These are phyloP conservation scores for Curvularia hawaiiensis DNA, from an alignment of 2,329 filamentous ascomycete genomes.

Conservation along the genomic window DNA sequence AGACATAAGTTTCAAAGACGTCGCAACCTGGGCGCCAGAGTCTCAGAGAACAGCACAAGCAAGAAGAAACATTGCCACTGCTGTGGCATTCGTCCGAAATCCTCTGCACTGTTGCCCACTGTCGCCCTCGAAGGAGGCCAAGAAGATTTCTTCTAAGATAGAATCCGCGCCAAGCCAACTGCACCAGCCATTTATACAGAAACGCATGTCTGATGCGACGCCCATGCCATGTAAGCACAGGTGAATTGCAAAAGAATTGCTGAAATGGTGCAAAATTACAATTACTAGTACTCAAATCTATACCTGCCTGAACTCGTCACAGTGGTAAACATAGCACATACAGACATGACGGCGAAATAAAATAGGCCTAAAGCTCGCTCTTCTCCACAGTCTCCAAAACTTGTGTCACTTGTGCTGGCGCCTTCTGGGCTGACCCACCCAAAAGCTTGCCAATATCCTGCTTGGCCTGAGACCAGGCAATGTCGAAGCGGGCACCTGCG, in stretches of 20 bases:
- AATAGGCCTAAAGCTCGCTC: conserved; percentile 48
- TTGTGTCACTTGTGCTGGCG: conserved; percentile 20
- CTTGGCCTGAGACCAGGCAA: conserved; percentile 65
- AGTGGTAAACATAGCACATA: conserved; percentile 41
- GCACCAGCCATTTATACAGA: conserved; percentile 81
- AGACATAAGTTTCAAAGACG: conserved; percentile 21
- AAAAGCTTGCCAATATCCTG: conserved; percentile 50
- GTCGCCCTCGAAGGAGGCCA: conserved; percentile 14
- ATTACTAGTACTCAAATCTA: conserved; percentile 35
- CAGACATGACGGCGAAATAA: conserved; percentile 23
- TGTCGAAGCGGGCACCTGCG: conserved; percentile 82
- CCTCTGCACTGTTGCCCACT: conserved; percentile 34
- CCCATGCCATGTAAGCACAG: conserved; percentile 73
- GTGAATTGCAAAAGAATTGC: not conserved
- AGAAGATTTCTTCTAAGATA: conserved; percentile 18
- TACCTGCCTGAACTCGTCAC: conserved; percentile 17
- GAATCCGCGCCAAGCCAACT: conserved; percentile 40
- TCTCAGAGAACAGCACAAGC: conserved; percentile 12
- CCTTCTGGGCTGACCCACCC: conserved; percentile 26
- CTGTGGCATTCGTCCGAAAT: not conserved
- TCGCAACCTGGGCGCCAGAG: conserved; percentile 16
- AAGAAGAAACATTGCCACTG: not conserved
- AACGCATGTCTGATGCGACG: conserved; percentile 98
- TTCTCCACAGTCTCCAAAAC: conserved; percentile 39
- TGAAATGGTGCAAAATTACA: conserved; percentile 12